These are phyloP conservation scores for Leishmania guyanensis DNA, from an alignment of 208 protist genomes.

Conservation along the genomic window DNA sequence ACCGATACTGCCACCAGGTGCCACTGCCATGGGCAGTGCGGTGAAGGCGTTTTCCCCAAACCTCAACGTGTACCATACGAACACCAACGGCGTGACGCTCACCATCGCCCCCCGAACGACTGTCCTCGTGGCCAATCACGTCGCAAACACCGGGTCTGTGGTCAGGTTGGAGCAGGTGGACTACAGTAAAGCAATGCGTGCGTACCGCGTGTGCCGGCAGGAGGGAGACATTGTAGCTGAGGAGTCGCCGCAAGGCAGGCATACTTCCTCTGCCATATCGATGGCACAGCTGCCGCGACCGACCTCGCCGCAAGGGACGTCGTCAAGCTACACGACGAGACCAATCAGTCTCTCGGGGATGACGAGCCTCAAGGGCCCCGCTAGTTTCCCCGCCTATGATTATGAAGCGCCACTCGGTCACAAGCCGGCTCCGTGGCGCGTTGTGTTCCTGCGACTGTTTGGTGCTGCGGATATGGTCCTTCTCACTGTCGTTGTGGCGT, in stretches of 20 bases:
- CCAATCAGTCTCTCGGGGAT: neutral
- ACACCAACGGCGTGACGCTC: neutral
- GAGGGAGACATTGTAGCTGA: constrained; percentile 11
- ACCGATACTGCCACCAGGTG: neutral
- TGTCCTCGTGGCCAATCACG: constrained; percentile 47
- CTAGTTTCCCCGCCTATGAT: neutral
- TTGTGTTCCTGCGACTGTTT: constrained; percentile 48
- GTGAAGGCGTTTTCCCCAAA: constrained; percentile 11
- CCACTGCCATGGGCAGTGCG: neutral
- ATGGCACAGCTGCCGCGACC: neutral
- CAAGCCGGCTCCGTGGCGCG: constrained; percentile 15
- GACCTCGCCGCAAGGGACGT: neutral
- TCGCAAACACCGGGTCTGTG: constrained; percentile 60
- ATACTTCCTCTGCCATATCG: neutral
- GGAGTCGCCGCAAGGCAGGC: neutral
- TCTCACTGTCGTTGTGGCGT: constrained; percentile 30
- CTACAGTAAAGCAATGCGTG: constrained; percentile 78
- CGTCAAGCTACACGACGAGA: neutral
- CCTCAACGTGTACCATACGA: constrained; percentile 22
- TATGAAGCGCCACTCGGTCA: neutral
- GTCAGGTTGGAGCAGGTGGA: constrained; percentile 65
- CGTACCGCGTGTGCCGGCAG: constrained; percentile 64
- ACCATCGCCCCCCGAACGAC: constrained; percentile 26
- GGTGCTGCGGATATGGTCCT: constrained; percentile 53
- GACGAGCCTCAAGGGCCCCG: neutral